A percentile compares a stretch with the other conserved stretches of the same genome.
Evolutionary conservation across 805 yeast genomes (phyloP).

Genomic region (Ogataea corticis): DNA sequence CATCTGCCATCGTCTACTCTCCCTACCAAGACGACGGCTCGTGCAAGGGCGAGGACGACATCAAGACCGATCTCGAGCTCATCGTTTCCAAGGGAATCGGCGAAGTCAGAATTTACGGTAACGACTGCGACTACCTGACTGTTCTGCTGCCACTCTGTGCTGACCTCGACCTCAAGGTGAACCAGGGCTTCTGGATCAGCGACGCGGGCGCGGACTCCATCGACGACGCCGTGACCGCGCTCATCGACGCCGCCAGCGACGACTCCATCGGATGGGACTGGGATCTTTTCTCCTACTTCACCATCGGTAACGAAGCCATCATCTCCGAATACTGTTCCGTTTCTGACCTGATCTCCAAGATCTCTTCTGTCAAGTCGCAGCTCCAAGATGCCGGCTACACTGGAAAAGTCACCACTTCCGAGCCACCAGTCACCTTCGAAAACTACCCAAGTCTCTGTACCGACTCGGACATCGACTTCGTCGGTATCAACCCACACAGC

Average conservation of each 20-base stretch:
- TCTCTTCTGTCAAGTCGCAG: slow-evolving; percentile 57
- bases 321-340: slow-evolving; percentile 61
- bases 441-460: slow-evolving; percentile 68
- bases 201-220: slow-evolving; percentile 66
- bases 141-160: slow-evolving; percentile 64
- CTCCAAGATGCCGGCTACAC: slow-evolving; percentile 70
- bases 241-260: slow-evolving; percentile 13
- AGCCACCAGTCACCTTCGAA: slow-evolving; percentile 79
- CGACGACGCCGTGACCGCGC: slow-evolving; percentile 53
- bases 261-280: slow-evolving; percentile 52
- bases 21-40: slow-evolving; percentile 71
- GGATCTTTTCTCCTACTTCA: slow-evolving; percentile 73
- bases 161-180: slow-evolving; percentile 63
- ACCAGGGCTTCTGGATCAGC: slow-evolving; percentile 87
- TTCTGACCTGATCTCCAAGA: slow-evolving; percentile 62
- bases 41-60: slow-evolving; percentile 62
- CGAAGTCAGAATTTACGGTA: slow-evolving; percentile 77
- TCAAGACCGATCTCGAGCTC: slow-evolving; percentile 55
- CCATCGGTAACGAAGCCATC: slow-evolving; percentile 89
- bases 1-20: slow-evolving; percentile 67
- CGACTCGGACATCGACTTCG: slow-evolving; percentile 69
- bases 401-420: slow-evolving; percentile 81
- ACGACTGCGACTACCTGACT: slow-evolving; percentile 73
- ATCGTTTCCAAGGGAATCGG: slow-evolving; percentile 63
- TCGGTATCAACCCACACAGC: slow-evolving; percentile 85